Evolutionary conservation across 805 yeast species (phyloP).

Genomic region (Wickerhamomyces chambardii): DNA sequence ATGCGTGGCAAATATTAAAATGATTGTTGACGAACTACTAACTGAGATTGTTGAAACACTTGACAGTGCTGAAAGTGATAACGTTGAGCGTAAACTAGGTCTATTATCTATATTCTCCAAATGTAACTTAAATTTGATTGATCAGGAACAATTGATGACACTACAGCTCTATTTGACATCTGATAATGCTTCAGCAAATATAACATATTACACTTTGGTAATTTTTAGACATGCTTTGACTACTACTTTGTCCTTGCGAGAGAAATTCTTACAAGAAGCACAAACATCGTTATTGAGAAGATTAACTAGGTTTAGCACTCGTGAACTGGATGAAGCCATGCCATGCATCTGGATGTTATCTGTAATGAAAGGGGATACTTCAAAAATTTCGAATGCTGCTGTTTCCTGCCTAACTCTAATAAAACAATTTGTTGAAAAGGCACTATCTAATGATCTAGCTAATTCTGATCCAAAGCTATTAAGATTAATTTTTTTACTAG

Average conservation of each 20-base stretch:
- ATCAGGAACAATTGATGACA: constrained; percentile 57
- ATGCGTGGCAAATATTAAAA: constrained; percentile 14
- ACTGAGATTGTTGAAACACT: constrained; percentile 25
- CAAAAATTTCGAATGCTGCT: constrained; percentile 51
- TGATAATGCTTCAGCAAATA: constrained; percentile 29
- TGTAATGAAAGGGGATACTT: constrained; percentile 31
- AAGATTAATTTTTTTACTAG: constrained; percentile 53
- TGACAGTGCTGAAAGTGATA: constrained; percentile 14
- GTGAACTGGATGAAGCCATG: constrained; percentile 65
- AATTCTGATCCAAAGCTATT: constrained; percentile 36
- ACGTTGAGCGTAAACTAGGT: constrained; percentile 30
- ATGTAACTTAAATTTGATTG: constrained; percentile 41
- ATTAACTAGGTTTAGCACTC: constrained; percentile 49
- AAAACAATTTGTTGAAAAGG: constrained; percentile 32
- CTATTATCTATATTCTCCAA: constrained; percentile 49
- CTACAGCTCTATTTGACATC: constrained; percentile 58
- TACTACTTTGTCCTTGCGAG: constrained; percentile 33
- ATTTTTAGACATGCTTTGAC: constrained; percentile 45
- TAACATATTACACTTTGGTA: constrained; percentile 38
- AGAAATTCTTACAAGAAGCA: constrained; percentile 38
- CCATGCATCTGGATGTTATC: constrained; percentile 59
- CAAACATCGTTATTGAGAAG: constrained; percentile 43
- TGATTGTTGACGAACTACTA: constrained; percentile 26
- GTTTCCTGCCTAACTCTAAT: constrained; percentile 47
- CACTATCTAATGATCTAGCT: constrained; percentile 15